Base-by-base conservation (phyloP, 305 asterid species). In the Fraxinus floribunda region DNA sequence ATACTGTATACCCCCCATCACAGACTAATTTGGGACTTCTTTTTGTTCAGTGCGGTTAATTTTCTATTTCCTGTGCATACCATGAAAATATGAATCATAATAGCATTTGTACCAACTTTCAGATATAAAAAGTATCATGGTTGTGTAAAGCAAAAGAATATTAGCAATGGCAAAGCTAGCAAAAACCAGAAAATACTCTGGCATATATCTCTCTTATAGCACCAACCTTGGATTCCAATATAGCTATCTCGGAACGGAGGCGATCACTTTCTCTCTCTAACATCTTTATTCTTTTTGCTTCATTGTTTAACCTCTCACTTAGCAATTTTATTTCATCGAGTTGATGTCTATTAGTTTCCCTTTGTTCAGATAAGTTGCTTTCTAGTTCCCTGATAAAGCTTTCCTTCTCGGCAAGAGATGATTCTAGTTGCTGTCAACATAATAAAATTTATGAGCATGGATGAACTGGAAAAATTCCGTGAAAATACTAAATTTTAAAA, bases 161-260 rank as follows among this genome's bases (percentile, higher is more conserved):
- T 22, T 44, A 73, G 49, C 52, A 35, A 20, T 60, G 49, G 60
- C 29, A 79, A 7, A 38, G 77, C 41, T 34, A 22, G 35, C 35
- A 64, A 73, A 30, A 75, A 16, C 84, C 64, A 76, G 60, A 80
- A 79, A 62, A 77, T 52, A 74, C 73, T 60, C 82, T 62, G 22
- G 66, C 78, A 16, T 52, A 52, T 16, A 64, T 77, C 62, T 64
- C 35, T 77, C 46, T 52, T 60, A 71, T n/a, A 77, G 81, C 84
- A 89, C 89, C 82, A 89, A 95, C 99, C 98, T 94, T 96, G 87
- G 97, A 89, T 91, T 96, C 99, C 95, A 96, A 89, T 79, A 94
- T 88, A 85, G 98, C 91, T 82, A 96, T 90, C 86, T 93, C 97
- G 15, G 99, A 91, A 79, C 94, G 95, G 75, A 93, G 94, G 76